A percentile compares a stretch with the other conserved stretches of the same genome.
phyloP scores from a whole-genome alignment of 371 early-diverging fungal species.

The Umbelopsis sp. region DNA sequence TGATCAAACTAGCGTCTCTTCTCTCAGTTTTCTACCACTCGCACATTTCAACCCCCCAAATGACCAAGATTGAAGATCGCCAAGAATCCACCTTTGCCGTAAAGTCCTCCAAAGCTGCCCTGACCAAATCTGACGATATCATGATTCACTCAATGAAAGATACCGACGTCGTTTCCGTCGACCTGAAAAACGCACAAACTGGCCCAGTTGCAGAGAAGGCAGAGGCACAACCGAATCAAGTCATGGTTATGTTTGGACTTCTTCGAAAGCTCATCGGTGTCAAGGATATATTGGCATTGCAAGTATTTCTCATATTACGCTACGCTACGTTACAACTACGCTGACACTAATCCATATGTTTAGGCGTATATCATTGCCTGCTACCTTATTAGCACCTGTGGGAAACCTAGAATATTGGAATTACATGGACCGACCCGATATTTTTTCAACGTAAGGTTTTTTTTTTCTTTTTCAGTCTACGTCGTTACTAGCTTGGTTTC shows the following conservation, averaged over 20 bases:
- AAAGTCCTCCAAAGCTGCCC: background rate
- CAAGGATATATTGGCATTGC: constrained; percentile 59
- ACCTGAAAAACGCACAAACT: background rate
- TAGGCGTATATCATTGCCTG: constrained; percentile 71
- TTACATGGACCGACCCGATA: constrained; percentile 74
- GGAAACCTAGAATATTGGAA: constrained; percentile 78
- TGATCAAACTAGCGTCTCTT: constrained; percentile 10
- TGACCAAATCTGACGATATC: background rate
- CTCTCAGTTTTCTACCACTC: background rate
- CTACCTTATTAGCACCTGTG: constrained; percentile 68
- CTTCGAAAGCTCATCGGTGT: constrained; percentile 65
- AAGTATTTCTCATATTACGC: constrained; percentile 31
- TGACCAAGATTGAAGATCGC: background rate
- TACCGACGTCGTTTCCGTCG: background rate
- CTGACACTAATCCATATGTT: background rate
- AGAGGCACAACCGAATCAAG: constrained; percentile 27
- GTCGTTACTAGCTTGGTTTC: background rate
- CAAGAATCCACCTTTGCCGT: background rate
- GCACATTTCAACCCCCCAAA: constrained; percentile 4
- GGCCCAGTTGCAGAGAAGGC: background rate
- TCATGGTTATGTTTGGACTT: constrained; percentile 52
- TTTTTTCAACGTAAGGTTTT: constrained; percentile 54
- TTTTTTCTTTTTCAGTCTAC: too few relatives aligned
- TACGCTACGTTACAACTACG: constrained; percentile 1
- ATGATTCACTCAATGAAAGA: background rate